Evolutionary conservation across 2,329 filamentous ascomycete species (phyloP), one percentile per base, ranked within the genome.

Genomic region (Pseudocercospora pini-densiflorae): DNA sequence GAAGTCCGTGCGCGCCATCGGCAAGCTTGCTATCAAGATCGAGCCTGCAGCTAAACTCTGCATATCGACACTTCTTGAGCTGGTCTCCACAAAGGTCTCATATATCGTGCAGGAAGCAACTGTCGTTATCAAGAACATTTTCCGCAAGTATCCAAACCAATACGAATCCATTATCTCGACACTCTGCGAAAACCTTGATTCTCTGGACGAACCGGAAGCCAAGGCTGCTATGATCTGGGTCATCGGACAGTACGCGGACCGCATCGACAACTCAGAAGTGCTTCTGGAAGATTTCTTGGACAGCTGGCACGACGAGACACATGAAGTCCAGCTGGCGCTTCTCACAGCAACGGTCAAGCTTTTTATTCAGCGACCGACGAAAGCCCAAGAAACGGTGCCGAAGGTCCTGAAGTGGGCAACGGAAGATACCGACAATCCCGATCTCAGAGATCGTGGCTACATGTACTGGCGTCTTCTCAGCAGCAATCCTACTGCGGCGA

Each of bases 141-240:
- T 99, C 86, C 90, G 95, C 73, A 98, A 98, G 81, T 99, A 99
- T 76, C 95, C 95, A 8, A 97, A 99, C 78, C 93, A 97, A 78
- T 99, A 99, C 80, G 95, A 99, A 80, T 94, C 92, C 68, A 98
- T 99, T 79, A 99, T 99, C 76, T 90, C 92, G 59, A 96, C 94
- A 0, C 86, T 99, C 0, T 98, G 96, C 81, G 93, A 97, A 78
- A 94, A 99, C 74, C 88, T 99, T 24, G 95, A 99, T 80, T 97
- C 94, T 3, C 84, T 99, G 58, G 95, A 99, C 78, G 95, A 99
- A 78, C 94, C 95, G 1, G 95, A 99, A 80, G 95, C 95, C 54
- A 99, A 99, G 79, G 94, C 95, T 1, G 95, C 95, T 65, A 97
- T 99, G 89, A 95, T 99, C 53, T 99, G 95, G 95, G 95, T 99